phyloP scores from a whole-genome alignment of 345 rosid genomes.

The Syzygium aromaticum region DNA sequence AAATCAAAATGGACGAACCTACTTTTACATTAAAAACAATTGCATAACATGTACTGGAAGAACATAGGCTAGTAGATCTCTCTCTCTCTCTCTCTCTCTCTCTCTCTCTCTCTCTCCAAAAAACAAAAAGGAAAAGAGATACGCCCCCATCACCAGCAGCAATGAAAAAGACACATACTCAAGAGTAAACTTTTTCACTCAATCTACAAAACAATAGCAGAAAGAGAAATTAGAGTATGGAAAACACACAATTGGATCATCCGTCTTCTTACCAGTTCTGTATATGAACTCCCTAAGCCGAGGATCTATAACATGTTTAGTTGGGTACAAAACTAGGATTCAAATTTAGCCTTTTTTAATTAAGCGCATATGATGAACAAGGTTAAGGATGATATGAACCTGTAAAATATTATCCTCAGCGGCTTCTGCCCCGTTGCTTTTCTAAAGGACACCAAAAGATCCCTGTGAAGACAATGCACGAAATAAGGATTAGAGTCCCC shows the following conservation, averaged over 20 bases:
- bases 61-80: background rate
- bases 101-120: background rate
- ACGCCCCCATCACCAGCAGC: background rate
- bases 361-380: background rate
- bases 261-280: background rate
- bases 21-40: background rate
- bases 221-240: background rate
- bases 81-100: too few species aligned
- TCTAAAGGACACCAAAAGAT: slow-evolving; percentile 86
- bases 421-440: slow-evolving; percentile 99
- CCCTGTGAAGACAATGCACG: slow-evolving; percentile 36
- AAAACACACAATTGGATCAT: background rate
- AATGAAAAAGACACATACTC: background rate
- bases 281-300: background rate
- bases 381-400: slow-evolving; percentile 23
- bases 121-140: background rate
- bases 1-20: background rate
- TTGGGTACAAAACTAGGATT: background rate
- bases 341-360: background rate
- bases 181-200: background rate
- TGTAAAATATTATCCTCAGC: slow-evolving; percentile 88
- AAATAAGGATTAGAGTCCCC: background rate
- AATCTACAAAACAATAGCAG: background rate
- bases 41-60: background rate
- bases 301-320: background rate